These are phyloP conservation scores for Chrysoporthe austroafricana DNA, from an alignment of 2,329 filamentous ascomycete species.

Conservation along the genomic window DNA sequence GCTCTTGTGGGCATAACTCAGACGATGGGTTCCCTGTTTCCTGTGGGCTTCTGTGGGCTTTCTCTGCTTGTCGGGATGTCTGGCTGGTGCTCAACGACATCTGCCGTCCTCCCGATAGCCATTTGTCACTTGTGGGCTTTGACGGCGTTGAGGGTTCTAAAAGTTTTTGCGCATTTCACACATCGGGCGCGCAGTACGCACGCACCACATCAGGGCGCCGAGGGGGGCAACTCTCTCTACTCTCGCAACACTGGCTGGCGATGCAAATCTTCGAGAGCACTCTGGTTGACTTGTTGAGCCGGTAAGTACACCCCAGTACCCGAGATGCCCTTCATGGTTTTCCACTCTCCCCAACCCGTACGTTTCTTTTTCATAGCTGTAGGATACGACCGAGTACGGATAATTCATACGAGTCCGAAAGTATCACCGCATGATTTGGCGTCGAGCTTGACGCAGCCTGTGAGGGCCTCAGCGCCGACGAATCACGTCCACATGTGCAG, in stretches of 20 bases:
- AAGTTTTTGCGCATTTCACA: conserved; percentile 25
- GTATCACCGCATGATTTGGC: neutral
- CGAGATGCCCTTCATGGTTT: neutral
- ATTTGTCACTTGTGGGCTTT: conserved; percentile 28
- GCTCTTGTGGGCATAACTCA: conserved; percentile 34
- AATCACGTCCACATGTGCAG: neutral
- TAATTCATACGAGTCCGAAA: conserved; percentile 17
- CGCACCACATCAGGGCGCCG: conserved; percentile 14
- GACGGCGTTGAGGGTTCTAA: conserved; percentile 25
- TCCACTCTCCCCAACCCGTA: conserved; percentile 17
- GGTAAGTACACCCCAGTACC: conserved; percentile 32
- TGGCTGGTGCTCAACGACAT: conserved; percentile 16
- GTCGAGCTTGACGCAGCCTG: neutral
- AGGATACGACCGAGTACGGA: conserved; percentile 20
- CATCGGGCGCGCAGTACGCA: conserved; percentile 2
- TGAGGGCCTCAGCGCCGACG: neutral
- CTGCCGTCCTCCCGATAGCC: conserved; percentile 23
- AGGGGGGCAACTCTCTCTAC: conserved; percentile 5
- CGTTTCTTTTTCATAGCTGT: conserved; percentile 17
- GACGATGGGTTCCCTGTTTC: conserved; percentile 34
- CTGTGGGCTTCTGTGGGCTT: conserved; percentile 33
- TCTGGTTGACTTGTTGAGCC: conserved; percentile 31
- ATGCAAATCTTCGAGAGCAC: conserved; percentile 29
- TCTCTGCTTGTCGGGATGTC: conserved; percentile 21
- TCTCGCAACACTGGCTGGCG: conserved; percentile 29